Base-by-base conservation (phyloP, 441 rosid genomes). In the Euphorbia celastroides region DNA sequence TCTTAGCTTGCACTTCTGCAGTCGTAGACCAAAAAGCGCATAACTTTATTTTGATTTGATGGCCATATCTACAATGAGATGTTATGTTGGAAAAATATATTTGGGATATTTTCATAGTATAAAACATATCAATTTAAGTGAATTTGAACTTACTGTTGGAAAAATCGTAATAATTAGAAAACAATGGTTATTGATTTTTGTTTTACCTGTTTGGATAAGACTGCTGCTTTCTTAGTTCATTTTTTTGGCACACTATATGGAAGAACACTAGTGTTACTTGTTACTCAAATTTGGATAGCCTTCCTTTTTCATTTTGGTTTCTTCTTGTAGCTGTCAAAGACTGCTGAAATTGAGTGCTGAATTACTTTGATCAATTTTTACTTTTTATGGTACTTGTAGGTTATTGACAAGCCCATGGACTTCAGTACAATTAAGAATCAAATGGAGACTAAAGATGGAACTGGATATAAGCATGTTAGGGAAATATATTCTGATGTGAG, bases 381-480 rank as follows among this genome's bases (percentile, higher is more conserved):
- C 57, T 5, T 12, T 42, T 5, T 36, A 8, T 58, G 55, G 32
- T 59, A 7, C 42, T 34, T 5, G 67, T 51, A 77, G 80, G 97
- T 95, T 74, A 93, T 95, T 75, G 90, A 95, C 70, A 95, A 86
- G 83, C 99, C 99, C 61, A 95, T 95, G 99, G 99, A 95, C 72
- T 86, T 95, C 65, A 78, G 96, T 71, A 92, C 98, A 3, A 88
- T 95, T 52, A 90, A 81, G 76, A 87, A 77, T 58, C 87, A 86
- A 77, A 87, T 95, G 98, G 98, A 95, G 66, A 91, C 93, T 46
- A 94, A 86, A 75, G 96, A 91, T 78, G 87, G 84, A 66, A 79
- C 78, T n/a, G 96, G 87, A 57, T 95, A 92, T 78, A 92, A 79
- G 79, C 90, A 84, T 83, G 99, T 95, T 23, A 77, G 93, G 65